phyloP scores from a whole-genome alignment of 352 stramenopile genomes.

The Globisporangium nagaii region DNA sequence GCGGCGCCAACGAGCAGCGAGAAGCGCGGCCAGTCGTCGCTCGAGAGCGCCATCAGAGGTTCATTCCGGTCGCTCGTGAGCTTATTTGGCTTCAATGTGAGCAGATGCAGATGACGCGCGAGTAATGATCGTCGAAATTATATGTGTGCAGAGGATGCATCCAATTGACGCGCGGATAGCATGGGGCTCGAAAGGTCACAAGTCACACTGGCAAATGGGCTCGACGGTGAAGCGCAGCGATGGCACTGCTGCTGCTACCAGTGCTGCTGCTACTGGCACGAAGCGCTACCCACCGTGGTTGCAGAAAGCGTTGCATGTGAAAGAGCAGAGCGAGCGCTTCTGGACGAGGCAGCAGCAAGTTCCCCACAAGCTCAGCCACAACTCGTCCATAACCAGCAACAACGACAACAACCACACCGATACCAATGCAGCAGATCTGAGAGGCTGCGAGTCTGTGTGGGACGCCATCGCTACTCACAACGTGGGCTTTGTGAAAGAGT shows the following conservation, averaged over 20 bases:
- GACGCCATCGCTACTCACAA: conserved; percentile 35
- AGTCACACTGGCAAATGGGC: neutral
- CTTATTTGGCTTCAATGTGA: no score
- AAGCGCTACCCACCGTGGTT: conserved; percentile 61
- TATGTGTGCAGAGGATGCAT: no score
- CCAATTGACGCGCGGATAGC: no score
- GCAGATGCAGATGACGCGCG: no score
- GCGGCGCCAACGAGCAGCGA: conserved; percentile 22
- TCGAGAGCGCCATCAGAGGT: conserved; percentile 26
- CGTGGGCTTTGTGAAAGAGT: conserved; percentile 17
- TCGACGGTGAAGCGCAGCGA: neutral
- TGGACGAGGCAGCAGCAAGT: conserved; percentile 19
- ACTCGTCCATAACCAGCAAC: no score
- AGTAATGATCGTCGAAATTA: no score
- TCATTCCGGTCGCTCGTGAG: neutral
- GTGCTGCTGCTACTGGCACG: neutral
- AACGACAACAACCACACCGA: no score
- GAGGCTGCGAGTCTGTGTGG: conserved; percentile 26
- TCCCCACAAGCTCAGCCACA: no score
- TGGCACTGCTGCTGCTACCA: neutral
- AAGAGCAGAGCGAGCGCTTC: conserved; percentile 28
- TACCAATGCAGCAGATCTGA: no score
- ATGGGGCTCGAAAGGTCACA: neutral
- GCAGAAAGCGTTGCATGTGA: conserved; percentile 42
- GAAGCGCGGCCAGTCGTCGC: conserved; percentile 31